Conservation (phyloP, 768 basidiomycete species). For the Lactarius psammicola region DNA sequence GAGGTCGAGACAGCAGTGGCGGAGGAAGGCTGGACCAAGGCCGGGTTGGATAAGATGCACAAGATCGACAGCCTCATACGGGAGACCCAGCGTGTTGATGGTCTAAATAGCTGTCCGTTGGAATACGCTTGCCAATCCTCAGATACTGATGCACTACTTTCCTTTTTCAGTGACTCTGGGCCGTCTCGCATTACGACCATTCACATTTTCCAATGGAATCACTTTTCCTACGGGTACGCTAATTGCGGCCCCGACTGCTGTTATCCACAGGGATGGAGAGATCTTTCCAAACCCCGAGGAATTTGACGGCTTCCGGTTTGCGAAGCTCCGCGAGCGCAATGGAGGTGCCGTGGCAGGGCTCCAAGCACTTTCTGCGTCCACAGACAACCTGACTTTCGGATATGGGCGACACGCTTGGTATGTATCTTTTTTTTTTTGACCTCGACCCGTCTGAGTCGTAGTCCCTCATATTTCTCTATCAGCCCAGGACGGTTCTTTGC, state of each 20-base stretch:
- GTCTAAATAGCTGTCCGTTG: conserved; percentile 11
- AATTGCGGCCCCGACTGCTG: conserved; percentile 35
- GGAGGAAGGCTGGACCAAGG: conserved; percentile 27
- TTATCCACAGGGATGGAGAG: conserved; percentile 42
- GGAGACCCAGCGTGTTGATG: conserved; percentile 29
- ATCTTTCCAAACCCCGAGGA: conserved; percentile 43
- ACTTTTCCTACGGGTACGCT: conserved; percentile 41
- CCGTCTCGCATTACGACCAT: conserved; percentile 32
- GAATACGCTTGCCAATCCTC: not conserved
- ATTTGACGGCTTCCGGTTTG: conserved; percentile 46
- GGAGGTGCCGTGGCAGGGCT: conserved; percentile 25
- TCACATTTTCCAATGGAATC: conserved; percentile 38
- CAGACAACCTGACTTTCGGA: conserved; percentile 37
- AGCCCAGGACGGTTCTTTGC: conserved; percentile 35
- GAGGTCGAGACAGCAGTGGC: conserved; percentile 28
- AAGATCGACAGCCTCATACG: conserved; percentile 33
- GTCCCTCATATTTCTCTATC: not conserved
- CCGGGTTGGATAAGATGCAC: conserved; percentile 28
- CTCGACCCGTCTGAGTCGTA: too few species aligned
- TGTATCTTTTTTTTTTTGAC: not conserved
- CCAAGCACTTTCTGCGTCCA: conserved; percentile 32
- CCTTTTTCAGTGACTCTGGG: conserved; percentile 24
- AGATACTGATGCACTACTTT: not conserved
- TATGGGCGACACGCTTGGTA: conserved; percentile 35
- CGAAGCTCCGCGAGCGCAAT: conserved; percentile 32